Base-by-base conservation (phyloP, 83 land plant genomes). In the Picea engelmannii region DNA sequence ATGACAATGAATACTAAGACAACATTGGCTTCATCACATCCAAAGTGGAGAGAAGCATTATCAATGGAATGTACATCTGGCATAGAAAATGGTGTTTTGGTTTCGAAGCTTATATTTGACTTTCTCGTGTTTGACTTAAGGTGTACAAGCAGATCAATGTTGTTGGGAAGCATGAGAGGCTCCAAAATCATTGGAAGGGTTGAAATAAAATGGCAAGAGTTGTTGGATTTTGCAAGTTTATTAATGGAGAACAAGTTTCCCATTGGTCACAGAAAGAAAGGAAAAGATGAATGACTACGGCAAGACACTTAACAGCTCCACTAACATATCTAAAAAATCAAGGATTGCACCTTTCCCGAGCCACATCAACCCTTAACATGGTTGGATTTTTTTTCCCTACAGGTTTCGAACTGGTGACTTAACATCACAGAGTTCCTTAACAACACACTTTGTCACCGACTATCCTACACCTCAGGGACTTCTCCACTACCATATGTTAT, bases 201-300 rank as follows among this genome's bases (percentile, higher is more conserved):
- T 59, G 83, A 84, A 66, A 65, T 92, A 62, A 67, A 87, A 65
- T 77, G 86, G 31, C 18, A 76, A 42, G 90, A 86, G 10, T 73
- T 89, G 44, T 64, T 84, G 60, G 23, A 21, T n/a, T 83, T 87
- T 40, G 42, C 89, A 8, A 40, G 13, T 5, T 88, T 92, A 20
- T 75, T 81, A 6, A 71, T 81, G 13, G 90, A 92, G 78, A 88
- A 86, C 62, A 88, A 92, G 92, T 80, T 92, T 67, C 88, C 88
- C 35, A 7, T 62, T 89, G 79, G 62, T 42, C 35, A 31, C 1
- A 31, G 35, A 31, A 31, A 31, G 35, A 31, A 31, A 31, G 35
- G 35, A 31, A 31, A 31, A 31, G 2, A 1, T 31, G 35, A 31
- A 31, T 31, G 35, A 31, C 35, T 31, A 0, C 0, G 1, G 35